phyloP scores from a whole-genome alignment of 352 stramenopile species.

The Globisporangium paddicum region DNA sequence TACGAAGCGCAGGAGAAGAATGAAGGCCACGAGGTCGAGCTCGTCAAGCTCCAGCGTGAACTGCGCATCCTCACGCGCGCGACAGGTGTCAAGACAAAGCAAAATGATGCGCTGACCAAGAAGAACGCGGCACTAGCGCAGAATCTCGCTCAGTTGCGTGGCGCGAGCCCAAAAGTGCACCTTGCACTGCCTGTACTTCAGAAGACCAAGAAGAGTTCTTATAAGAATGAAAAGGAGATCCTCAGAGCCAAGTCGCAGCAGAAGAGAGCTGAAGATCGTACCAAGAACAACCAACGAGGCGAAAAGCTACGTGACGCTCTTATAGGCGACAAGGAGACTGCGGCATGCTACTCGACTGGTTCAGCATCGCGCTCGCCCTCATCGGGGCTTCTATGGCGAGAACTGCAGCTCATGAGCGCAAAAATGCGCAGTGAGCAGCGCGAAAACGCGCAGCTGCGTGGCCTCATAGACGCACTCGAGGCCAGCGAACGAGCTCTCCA shows the following conservation, averaged over 20 bases:
- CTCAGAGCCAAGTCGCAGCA: neutral
- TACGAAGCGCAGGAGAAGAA: conserved; percentile 16
- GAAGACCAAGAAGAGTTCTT: neutral
- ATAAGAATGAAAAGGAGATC: neutral
- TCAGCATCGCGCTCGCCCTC: too few species aligned
- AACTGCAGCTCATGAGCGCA: conserved; percentile 8
- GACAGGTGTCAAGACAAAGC: neutral
- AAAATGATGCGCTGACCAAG: neutral
- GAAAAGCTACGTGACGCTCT: neutral
- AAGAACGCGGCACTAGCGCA: conserved; percentile 16
- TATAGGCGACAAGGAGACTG: neutral
- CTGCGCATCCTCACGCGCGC: conserved; percentile 11
- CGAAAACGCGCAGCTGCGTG: conserved; percentile 3
- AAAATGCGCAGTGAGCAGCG: conserved; percentile 1
- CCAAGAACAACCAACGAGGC: neutral
- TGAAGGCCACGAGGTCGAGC: conserved; percentile 4
- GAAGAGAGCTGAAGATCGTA: too few species aligned
- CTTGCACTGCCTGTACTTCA: neutral
- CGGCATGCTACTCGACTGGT: too few species aligned
- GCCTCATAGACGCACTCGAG: conserved; percentile 12
- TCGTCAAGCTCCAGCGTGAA: neutral
- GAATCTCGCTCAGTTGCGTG: conserved; percentile 16
- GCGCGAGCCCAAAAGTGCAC: conserved; percentile 3
- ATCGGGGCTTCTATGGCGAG: neutral
- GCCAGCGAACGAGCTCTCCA: neutral